These are phyloP conservation scores for Saturnispora diversa DNA, from an alignment of 805 yeast species.

Conservation along the genomic window DNA sequence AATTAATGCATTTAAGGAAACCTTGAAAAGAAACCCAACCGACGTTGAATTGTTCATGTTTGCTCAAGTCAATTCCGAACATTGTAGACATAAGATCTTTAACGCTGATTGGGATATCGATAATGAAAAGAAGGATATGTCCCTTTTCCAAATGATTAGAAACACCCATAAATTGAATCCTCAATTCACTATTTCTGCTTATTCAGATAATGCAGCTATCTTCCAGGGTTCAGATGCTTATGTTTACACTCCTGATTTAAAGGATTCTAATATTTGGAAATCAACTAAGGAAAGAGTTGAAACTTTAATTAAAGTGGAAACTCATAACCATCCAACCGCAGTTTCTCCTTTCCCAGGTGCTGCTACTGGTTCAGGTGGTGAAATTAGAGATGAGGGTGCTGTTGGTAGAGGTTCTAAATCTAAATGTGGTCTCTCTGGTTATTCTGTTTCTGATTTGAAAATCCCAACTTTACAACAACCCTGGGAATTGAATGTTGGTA, in stretches of 20 bases:
- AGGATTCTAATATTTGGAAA: conserved; percentile 58
- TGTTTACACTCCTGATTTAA: conserved; percentile 69
- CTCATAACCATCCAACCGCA: conserved; percentile 99
- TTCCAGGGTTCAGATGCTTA: conserved; percentile 76
- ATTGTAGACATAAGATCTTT: conserved; percentile 97
- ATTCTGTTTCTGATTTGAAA: conserved; percentile 79
- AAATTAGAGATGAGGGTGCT: conserved; percentile 99
- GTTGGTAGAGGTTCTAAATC: conserved; percentile 97
- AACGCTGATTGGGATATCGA: conserved; percentile 98
- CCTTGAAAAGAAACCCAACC: conserved; percentile 81
- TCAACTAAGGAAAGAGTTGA: conserved; percentile 73
- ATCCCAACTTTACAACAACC: conserved; percentile 86
- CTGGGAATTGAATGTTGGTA: conserved; percentile 90
- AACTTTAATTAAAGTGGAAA: conserved; percentile 90
- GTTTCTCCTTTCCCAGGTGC: conserved; percentile 99
- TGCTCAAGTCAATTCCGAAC: conserved; percentile 99
- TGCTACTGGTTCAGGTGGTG: conserved; percentile 99
- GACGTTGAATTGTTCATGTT: conserved; percentile 98
- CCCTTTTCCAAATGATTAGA: conserved; percentile 91
- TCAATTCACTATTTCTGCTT: conserved; percentile 82
- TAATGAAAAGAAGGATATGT: conserved; percentile 59
- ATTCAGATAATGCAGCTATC: conserved; percentile 97
- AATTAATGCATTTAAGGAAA: conserved; percentile 68
- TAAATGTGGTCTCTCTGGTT: conserved; percentile 93
- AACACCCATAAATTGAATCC: conserved; percentile 81